A percentile compares a stretch with the other conserved stretches of the same genome.
phyloP scores from a whole-genome alignment of 108 stramenopile genomes.

The Nitzschia sp. region DNA sequence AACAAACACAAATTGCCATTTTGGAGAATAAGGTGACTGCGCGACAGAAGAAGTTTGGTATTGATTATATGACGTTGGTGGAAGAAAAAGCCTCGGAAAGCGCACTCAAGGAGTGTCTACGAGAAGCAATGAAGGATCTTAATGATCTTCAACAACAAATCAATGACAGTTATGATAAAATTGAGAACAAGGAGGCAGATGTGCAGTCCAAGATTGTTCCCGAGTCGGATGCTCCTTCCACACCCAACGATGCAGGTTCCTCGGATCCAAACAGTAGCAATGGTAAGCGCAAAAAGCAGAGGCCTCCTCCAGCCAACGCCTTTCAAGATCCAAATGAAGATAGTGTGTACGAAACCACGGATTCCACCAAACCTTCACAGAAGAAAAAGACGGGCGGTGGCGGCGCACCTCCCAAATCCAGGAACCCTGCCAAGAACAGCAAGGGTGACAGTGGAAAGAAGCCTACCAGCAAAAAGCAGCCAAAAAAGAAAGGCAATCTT shows the following conservation, averaged over 20 bases:
- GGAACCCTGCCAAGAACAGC: neutral
- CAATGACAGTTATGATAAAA: constrained; percentile 14
- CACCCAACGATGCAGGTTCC: neutral
- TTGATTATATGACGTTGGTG: constrained; percentile 32
- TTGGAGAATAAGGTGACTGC: constrained; percentile 8
- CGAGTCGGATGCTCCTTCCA: neutral
- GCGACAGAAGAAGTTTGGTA: constrained; percentile 26
- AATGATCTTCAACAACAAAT: constrained; percentile 18
- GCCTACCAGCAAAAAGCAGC: neutral
- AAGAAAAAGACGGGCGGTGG: neutral
- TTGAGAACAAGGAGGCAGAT: constrained; percentile 13
- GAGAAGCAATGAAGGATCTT: constrained; percentile 14
- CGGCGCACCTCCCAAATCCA: neutral
- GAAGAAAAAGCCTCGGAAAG: constrained; percentile 15
- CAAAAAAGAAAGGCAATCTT: neutral
- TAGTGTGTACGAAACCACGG: neutral
- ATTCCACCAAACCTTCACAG: neutral
- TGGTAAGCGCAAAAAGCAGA: neutral
- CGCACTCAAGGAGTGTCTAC: constrained; percentile 20
- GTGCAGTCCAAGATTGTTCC: constrained; percentile 7
- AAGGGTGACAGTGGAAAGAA: constrained; percentile 1
- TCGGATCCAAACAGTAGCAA: neutral
- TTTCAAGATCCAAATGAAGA: constrained; percentile 1
- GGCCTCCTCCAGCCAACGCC: neutral
- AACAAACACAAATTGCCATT: constrained; percentile 17